Base-by-base conservation (phyloP, 345 rosid genomes). In the Punica granatum region DNA sequence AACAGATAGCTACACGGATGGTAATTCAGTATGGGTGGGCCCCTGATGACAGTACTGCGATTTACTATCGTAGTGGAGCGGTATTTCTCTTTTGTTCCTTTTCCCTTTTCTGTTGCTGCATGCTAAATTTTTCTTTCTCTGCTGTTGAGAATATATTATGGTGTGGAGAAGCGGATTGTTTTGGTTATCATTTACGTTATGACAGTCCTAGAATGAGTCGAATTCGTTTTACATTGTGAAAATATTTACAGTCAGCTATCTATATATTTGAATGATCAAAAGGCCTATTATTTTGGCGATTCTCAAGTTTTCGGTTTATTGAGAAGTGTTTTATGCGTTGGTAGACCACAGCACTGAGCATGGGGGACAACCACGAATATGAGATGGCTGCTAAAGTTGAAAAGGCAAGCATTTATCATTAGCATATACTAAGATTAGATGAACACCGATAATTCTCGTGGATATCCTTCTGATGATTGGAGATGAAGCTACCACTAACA, bases 1-100 rank as follows among this genome's bases (percentile, higher is more conserved):
- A 63, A 78, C 86, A 90, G 96, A 88, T 90, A 73, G 98, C 97
- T 32, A 90, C 98, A 67, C 71, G 96, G 65, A 92, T 92, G 98
- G 97, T 92, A 77, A 88, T 90, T 81, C 96, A 90, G 68, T 92
- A 88, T 73, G 98, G 96, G 15, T 90, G 98, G 98, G 98, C 97
- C 32, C 97, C 98, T 31, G 96, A 92, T 76, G 97, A 88, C 76
- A 87, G 88, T 80, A 91, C 96, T 53, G 97, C 93, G 36, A 81
- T 90, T 42, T 90, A 88, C 86, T 85, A 85, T 63, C 83, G 84
- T 39, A 83, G 71, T 75, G 84, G 82, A 35, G 92, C 92, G 90
- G 98, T 88, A 92, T 72, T 67, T 39, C 33, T 69, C 69, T 69
- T 72, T 76, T 75, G 14, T 56, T 26, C 13, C 26, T 51, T n/a